Evolutionary conservation across 139 green algal species (phyloP), one percentile per base, ranked within the genome.

Genomic region (Chlorella sp.): DNA sequence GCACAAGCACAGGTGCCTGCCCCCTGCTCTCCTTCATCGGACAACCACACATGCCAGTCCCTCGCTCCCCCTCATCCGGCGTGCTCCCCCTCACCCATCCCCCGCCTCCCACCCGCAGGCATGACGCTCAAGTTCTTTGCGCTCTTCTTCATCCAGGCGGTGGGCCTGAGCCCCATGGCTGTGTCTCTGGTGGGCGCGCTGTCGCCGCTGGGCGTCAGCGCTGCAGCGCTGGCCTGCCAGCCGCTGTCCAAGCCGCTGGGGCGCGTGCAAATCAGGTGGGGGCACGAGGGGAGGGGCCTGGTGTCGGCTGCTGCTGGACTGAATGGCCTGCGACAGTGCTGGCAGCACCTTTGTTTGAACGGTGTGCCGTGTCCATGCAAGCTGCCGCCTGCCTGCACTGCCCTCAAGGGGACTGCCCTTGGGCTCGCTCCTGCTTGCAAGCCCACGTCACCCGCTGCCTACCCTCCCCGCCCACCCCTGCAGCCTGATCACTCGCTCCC

Each of bases 91-190:
- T 9, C 23, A 2, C n/a, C 21, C 20, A 21, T 9, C 4, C 71
- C 6, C 47, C 38, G 23, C 30, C 51, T 62, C 3, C 39, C 44
- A 16, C 28, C 11, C 83, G 85, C 83, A 90, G 88, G 88, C 28
- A 92, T 92, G 89, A 91, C 89, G 1, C 72, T 91, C 25, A 91
- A 90, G 47, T 92, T 92, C 63, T 92, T 91, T 47, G 70, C 56
- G 11, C 62, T 92, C 15, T 92, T 90, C 41, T 92, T 92, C 69
- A 68, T 90, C 7, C 73, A 91, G 75, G 65, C 16, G 23, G 65
- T 78, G 30, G 15, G 32, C 18, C 41, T 47, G 16, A 23, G 16
- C 2, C 70, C 87, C 1, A 41, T 84, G 23, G 70, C 78, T 11
- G 81, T 90, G 4, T 87, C 74, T 4, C 23, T 75, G 17, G 55